Evolutionary conservation across 768 basidiomycete species (phyloP).

Genomic region (Mycena vitilis): DNA sequence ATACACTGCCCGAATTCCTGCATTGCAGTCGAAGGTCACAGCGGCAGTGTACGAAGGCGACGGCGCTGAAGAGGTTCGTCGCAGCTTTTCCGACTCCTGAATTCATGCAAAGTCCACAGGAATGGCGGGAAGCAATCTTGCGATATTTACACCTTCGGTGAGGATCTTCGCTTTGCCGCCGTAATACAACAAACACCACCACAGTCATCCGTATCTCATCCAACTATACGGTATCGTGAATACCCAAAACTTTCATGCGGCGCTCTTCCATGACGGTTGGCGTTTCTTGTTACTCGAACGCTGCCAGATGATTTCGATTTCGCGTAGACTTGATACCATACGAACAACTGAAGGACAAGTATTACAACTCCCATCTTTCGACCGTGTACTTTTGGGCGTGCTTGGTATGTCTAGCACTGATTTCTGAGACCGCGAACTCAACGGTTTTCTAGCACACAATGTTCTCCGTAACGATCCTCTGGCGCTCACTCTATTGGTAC

Average conservation of each 20-base stretch:
- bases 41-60: background rate
- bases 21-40: background rate
- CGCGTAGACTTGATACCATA: background rate
- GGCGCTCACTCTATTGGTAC: background rate
- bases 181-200: background rate
- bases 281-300: background rate
- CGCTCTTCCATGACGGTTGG: constrained; percentile 4
- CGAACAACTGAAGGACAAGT: background rate
- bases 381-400: background rate
- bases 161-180: too few relatives aligned
- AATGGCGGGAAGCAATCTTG: background rate
- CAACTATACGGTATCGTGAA: background rate
- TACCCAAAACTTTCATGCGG: background rate
- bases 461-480: background rate
- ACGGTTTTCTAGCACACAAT: background rate
- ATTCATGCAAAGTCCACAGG: background rate
- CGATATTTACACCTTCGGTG: background rate
- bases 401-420: background rate
- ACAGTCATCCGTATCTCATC: background rate
- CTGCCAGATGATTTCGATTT: background rate
- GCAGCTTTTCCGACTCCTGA: background rate
- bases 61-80: background rate
- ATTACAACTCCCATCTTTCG: background rate
- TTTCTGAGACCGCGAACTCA: background rate
- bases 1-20: background rate